These are phyloP conservation scores for Tetragonia tetragonoides DNA, from an alignment of 148 eudicot genomes.

Conservation along the genomic window DNA sequence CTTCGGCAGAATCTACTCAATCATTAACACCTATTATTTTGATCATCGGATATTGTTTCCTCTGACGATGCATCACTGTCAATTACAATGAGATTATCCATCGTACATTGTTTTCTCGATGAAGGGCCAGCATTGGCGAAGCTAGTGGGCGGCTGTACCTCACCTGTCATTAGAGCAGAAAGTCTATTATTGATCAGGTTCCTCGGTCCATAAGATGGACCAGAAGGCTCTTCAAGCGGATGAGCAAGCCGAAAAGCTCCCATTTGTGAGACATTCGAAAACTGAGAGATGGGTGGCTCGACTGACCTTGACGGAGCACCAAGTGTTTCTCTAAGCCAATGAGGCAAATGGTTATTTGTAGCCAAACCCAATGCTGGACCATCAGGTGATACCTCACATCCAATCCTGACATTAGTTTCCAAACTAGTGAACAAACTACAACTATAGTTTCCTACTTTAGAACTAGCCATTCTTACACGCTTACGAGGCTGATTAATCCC, in stretches of 20 bases:
- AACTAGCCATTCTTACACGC: conserved; percentile 22
- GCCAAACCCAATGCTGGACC: conserved; percentile 18
- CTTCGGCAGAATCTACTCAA: neutral
- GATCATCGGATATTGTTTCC: conserved; percentile 56
- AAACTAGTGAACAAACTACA: conserved; percentile 19
- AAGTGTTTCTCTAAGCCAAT: conserved; percentile 40
- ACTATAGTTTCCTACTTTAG: conserved; percentile 13
- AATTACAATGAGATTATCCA: conserved; percentile 34
- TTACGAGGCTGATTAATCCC: conserved; percentile 20
- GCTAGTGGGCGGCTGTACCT: conserved; percentile 4
- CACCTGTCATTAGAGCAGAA: neutral
- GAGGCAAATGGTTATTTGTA: conserved; percentile 27
- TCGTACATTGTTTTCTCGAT: conserved; percentile 8
- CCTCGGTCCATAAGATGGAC: conserved; percentile 11
- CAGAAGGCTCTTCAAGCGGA: conserved; percentile 24
- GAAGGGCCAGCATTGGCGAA: neutral
- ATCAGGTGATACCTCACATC: conserved; percentile 12
- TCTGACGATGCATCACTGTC: conserved; percentile 58
- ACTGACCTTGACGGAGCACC: conserved; percentile 16
- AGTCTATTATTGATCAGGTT: conserved; percentile 9
- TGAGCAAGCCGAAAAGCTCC: conserved; percentile 23
- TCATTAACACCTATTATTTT: conserved; percentile 17
- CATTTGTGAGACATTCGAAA: conserved; percentile 25
- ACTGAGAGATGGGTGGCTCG: conserved; percentile 20
- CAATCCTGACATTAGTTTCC: conserved; percentile 15